phyloP scores from a whole-genome alignment of 1,284 basidiomycete species.

The Exobasidium cylindrosporum region DNA sequence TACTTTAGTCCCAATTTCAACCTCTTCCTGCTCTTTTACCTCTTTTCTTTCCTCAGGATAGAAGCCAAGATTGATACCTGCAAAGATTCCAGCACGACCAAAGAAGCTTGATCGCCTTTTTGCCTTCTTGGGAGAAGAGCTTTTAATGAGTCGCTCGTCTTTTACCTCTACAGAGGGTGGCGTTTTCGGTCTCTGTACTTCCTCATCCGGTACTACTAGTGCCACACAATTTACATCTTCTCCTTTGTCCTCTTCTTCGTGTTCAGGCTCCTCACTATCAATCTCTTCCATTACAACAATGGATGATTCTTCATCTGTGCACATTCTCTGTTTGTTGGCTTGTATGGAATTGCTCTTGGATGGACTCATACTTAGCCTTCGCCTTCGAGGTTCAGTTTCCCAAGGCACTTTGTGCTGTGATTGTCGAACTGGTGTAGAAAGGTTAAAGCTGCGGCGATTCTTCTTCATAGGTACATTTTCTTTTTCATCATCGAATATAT shows the following conservation, averaged over 20 bases:
- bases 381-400: neutral
- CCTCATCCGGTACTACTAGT: neutral
- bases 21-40: neutral
- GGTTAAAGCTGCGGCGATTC: neutral
- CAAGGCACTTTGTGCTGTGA: neutral
- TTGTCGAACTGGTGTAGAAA: neutral
- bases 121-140: slow-evolving; percentile 26
- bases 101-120: slow-evolving; percentile 37
- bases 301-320: neutral
- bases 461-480: neutral
- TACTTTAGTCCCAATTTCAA: neutral
- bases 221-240: neutral
- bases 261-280: neutral
- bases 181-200: neutral
- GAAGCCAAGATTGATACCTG: slow-evolving; percentile 30
- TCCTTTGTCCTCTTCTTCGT: neutral
- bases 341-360: neutral
- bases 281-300: slow-evolving; percentile 5
- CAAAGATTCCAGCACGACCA: slow-evolving; percentile 31
- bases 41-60: slow-evolving; percentile 30
- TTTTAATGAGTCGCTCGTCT: neutral
- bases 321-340: neutral
- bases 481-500: neutral
- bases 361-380: neutral
- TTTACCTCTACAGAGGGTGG: neutral